These are phyloP conservation scores for Yamadazyma kitorensis DNA, from an alignment of 805 yeast genomes.

Conservation along the genomic window DNA sequence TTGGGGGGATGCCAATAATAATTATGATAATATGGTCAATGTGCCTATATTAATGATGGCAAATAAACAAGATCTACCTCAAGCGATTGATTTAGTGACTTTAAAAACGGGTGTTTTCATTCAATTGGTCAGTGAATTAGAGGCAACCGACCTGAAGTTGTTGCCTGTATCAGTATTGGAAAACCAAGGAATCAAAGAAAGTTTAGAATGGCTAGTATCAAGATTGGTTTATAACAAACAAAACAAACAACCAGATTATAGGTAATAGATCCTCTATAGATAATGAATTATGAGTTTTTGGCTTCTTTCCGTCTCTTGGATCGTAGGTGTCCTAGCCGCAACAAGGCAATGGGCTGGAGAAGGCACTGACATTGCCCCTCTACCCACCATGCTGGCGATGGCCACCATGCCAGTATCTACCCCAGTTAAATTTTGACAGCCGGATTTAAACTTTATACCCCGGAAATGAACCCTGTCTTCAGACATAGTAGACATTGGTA, in stretches of 20 bases:
- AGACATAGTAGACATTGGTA: no score
- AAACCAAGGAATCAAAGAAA: conserved; percentile 80
- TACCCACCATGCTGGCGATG: no score
- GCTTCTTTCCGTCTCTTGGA: no score
- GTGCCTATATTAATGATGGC: conserved; percentile 94
- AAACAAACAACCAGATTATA: conserved; percentile 58
- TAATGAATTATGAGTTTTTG: no score
- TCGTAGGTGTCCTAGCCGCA: no score
- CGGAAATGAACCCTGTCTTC: no score
- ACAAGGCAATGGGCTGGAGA: no score
- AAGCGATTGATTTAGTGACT: conserved; percentile 47
- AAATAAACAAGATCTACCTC: conserved; percentile 79
- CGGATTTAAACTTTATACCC: no score
- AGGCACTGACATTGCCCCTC: no score
- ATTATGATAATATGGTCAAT: conserved; percentile 39
- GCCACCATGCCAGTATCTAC: no score
- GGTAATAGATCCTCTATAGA: no score
- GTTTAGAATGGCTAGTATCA: conserved; percentile 83
- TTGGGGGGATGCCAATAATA: conserved; percentile 32
- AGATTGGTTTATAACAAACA: conserved; percentile 66
- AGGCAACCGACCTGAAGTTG: conserved; percentile 88
- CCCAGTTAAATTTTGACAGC: no score
- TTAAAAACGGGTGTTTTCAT: conserved; percentile 80
- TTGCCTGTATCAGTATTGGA: conserved; percentile 84
- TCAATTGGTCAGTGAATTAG: conserved; percentile 74